These are phyloP conservation scores for Betula pendula DNA, from an alignment of 306 rosid genomes.

Conservation along the genomic window DNA sequence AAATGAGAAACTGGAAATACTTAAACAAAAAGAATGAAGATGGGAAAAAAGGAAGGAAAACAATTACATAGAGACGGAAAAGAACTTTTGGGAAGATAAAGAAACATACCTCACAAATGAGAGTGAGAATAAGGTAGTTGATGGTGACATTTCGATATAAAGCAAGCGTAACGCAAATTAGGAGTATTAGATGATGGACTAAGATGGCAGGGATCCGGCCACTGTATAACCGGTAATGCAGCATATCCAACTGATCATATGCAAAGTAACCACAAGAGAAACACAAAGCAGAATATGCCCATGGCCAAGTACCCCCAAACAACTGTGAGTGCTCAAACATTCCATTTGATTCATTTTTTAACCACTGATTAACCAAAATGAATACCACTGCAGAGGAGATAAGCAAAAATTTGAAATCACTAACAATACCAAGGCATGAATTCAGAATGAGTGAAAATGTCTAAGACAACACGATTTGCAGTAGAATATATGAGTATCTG, in stretches of 20 bases:
- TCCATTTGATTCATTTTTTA: constrained; percentile 43
- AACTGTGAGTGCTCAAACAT: constrained; percentile 87
- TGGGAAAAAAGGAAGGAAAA: not conserved
- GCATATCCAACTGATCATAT: constrained; percentile 97
- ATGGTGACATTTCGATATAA: constrained; percentile 83
- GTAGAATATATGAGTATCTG: not conserved
- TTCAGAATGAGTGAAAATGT: not conserved
- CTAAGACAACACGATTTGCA: not conserved
- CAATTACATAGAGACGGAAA: constrained; percentile 1
- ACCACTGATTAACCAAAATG: constrained; percentile 59
- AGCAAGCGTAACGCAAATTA: constrained; percentile 89
- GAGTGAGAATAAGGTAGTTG: constrained; percentile 96
- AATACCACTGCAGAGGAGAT: constrained; percentile 58
- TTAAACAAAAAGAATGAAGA: not conserved
- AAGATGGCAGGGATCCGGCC: constrained; percentile 85
- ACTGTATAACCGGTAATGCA: constrained; percentile 57
- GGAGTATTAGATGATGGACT: constrained; percentile 85
- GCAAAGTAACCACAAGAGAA: constrained; percentile 99
- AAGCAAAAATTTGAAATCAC: constrained; percentile 7
- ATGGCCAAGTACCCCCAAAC: constrained; percentile 76
- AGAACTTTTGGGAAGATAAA: not conserved
- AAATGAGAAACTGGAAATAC: not conserved
- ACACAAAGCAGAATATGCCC: constrained; percentile 86
- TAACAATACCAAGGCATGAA: not conserved
- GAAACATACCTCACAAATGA: constrained; percentile 78